Percentiles rank a stretch among this genome's conserved stretches.
Conservation (phyloP, 106 monocot genomes). For the Amphibolis antarctica region DNA sequence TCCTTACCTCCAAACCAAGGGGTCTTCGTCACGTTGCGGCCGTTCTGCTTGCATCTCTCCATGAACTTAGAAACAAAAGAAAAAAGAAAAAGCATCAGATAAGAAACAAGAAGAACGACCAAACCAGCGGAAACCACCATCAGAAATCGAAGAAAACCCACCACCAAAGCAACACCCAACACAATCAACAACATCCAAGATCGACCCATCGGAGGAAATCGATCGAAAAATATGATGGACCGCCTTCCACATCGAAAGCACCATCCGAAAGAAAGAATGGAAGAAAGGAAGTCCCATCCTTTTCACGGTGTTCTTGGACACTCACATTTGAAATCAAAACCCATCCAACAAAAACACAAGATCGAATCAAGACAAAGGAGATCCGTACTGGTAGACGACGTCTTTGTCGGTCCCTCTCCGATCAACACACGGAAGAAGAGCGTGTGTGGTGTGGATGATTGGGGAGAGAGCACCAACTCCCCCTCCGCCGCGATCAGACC, state of each 20-base stretch:
- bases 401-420: no score
- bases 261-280: background rate
- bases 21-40: conserved; percentile 2
- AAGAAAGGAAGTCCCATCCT: background rate
- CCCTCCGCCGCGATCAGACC: background rate
- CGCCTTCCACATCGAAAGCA: conserved; percentile 4
- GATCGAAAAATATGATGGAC: background rate
- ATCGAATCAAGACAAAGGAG: no score
- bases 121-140: background rate
- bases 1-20: conserved; percentile 15
- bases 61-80: conserved; percentile 5
- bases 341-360: no score
- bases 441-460: no score
- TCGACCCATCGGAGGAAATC: background rate
- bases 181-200: conserved; percentile 10
- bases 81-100: background rate
- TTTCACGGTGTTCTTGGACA: no score
- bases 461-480: background rate
- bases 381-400: no score
- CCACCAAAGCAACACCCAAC: no score
- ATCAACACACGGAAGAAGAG: background rate
- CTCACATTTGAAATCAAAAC: no score
- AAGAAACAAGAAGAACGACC: background rate
- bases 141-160: no score
- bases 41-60: conserved; percentile 38